A percentile compares a stretch with the other conserved stretches of the same genome.
phyloP scores from a whole-genome alignment of 306 rosid genomes.

The Heteromeles arbutifolia region DNA sequence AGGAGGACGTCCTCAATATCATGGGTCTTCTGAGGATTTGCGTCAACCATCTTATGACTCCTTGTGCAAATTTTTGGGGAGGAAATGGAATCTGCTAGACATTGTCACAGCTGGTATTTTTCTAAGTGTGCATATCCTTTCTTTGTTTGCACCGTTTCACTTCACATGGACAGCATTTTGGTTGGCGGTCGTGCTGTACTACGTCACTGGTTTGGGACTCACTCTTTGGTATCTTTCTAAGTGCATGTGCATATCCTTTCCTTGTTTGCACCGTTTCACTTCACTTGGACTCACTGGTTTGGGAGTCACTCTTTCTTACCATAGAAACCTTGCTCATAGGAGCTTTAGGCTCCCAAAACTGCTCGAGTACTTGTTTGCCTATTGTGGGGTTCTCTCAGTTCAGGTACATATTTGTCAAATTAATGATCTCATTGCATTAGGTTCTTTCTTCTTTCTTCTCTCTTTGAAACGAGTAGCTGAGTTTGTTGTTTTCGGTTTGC shows the following conservation, averaged over 20 bases:
- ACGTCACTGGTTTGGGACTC: constrained; percentile 69
- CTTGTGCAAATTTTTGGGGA: constrained; percentile 15
- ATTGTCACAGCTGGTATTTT: constrained; percentile 55
- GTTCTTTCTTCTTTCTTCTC: background rate
- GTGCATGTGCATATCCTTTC: too few species aligned
- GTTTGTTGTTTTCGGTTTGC: background rate
- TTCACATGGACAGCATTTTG: constrained; percentile 54
- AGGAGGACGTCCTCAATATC: background rate
- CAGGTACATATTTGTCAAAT: constrained; percentile 31
- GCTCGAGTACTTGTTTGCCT: constrained; percentile 79
- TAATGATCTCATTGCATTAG: too few species aligned
- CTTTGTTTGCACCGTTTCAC: constrained; percentile 61
- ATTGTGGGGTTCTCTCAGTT: constrained; percentile 67
- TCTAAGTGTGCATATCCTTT: constrained; percentile 45
- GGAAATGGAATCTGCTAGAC: constrained; percentile 68
- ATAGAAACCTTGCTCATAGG: constrained; percentile 72
- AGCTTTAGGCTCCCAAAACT: constrained; percentile 81
- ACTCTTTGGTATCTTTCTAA: constrained; percentile 29
- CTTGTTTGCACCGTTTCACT: too few species aligned
- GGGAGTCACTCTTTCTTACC: constrained; percentile 39
- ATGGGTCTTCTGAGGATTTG: background rate
- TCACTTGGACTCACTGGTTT: too few species aligned
- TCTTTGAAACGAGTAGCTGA: background rate
- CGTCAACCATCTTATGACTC: background rate
- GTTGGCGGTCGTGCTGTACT: constrained; percentile 34